Evolutionary conservation across 208 protist species (phyloP).

Genomic region (Leishmania arabica): DNA sequence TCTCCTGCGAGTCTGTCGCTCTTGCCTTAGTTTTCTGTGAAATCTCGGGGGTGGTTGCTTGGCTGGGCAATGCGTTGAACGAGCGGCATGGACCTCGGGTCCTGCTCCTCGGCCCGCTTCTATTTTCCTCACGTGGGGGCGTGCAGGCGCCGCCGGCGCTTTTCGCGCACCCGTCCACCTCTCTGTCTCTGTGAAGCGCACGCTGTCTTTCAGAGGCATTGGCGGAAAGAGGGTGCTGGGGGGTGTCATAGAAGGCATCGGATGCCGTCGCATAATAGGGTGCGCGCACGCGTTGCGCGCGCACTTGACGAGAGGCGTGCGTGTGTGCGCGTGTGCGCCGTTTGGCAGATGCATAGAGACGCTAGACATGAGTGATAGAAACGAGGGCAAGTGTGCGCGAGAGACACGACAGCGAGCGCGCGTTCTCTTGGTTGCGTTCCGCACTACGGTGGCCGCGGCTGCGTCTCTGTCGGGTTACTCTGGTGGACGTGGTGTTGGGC

Average conservation of each 20-base stretch:
- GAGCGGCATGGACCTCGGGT: not conserved
- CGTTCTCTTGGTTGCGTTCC: not conserved
- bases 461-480: not conserved
- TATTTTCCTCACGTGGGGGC: not conserved
- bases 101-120: not conserved
- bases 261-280: not conserved
- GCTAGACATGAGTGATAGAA: not conserved
- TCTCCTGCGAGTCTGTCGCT: not conserved
- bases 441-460: not conserved
- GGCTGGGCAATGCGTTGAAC: not conserved
- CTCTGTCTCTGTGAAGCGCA: not conserved
- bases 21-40: not conserved
- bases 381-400: not conserved
- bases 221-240: not conserved
- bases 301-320: not conserved
- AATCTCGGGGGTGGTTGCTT: not conserved
- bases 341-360: not conserved
- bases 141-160: not conserved
- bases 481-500: not conserved
- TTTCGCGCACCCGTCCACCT: not conserved
- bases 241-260: not conserved
- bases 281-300: no score
- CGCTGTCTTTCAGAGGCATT: not conserved
- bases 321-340: not conserved
- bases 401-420: not conserved